Conservation (phyloP, 768 basidiomycete genomes). For the Suillus paluster region DNA sequence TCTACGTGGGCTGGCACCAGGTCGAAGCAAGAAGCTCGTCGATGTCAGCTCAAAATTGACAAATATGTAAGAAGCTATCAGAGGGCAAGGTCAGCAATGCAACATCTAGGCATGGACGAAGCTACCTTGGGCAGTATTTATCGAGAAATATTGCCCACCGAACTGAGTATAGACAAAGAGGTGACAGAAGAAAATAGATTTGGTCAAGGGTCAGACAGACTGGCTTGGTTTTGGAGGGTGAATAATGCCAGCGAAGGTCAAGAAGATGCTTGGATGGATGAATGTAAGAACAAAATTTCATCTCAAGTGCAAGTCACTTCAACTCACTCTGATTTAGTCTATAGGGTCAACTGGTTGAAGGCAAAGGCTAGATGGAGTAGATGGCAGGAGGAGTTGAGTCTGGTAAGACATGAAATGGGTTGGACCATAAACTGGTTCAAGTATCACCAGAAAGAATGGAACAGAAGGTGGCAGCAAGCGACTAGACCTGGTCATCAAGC, state of each 20-base stretch:
- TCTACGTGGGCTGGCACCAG: too few species aligned
- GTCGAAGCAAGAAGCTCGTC: too few species aligned
- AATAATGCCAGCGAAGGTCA: background rate
- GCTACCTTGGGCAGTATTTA: background rate
- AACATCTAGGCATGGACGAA: background rate
- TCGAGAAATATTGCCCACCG: background rate
- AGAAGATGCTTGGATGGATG: slow-evolving; percentile 4
- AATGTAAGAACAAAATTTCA: background rate
- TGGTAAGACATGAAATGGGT: slow-evolving; percentile 21
- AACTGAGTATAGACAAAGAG: slow-evolving; percentile 11
- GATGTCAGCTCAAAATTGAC: too few species aligned
- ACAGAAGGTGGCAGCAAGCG: background rate
- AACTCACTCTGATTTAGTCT: background rate
- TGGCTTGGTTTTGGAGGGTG: slow-evolving; percentile 9
- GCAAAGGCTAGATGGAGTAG: slow-evolving; percentile 20
- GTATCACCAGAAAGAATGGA: background rate
- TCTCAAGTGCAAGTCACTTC: too few species aligned
- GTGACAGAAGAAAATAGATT: slow-evolving; percentile 15
- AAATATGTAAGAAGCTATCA: slow-evolving; percentile 2
- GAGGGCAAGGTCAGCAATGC: background rate
- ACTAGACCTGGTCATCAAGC: background rate
- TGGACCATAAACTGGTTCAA: slow-evolving; percentile 21
- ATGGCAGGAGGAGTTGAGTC: slow-evolving; percentile 23
- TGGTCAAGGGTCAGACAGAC: slow-evolving; percentile 9
- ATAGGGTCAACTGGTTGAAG: slow-evolving; percentile 10